phyloP scores from a whole-genome alignment of 192 early-diverging fungal species.

The Coemansia sp. region DNA sequence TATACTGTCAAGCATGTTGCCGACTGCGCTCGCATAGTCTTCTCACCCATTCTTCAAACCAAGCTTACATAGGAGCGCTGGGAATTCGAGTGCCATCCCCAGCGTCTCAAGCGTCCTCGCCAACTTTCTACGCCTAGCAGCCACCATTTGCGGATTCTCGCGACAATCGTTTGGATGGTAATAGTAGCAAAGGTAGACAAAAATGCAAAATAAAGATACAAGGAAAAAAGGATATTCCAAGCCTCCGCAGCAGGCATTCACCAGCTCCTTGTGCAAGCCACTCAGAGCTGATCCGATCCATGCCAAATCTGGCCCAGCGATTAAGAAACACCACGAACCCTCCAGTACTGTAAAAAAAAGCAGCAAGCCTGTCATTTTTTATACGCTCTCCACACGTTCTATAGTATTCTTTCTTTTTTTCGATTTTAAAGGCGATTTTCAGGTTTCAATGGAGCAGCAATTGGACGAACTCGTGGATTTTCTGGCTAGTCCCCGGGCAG shows the following conservation, averaged over 20 bases:
- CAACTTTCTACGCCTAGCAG: background rate
- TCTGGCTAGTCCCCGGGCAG: slow-evolving; percentile 67
- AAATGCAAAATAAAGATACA: background rate
- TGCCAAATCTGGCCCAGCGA: background rate
- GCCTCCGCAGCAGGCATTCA: too few species aligned
- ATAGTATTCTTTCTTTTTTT: background rate
- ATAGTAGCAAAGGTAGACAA: background rate
- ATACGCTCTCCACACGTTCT: background rate
- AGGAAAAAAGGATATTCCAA: too few species aligned
- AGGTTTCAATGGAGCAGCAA: slow-evolving; percentile 40
- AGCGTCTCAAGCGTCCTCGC: background rate
- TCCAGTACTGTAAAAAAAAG: background rate
- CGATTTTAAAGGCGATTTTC: background rate
- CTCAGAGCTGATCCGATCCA: background rate
- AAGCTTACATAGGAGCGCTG: background rate
- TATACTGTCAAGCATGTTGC: background rate
- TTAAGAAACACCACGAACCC: background rate
- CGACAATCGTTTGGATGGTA: background rate
- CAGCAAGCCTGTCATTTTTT: too few species aligned
- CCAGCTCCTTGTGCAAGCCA: too few species aligned
- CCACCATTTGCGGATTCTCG: background rate
- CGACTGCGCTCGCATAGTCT: background rate
- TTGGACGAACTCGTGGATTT: slow-evolving; percentile 68
- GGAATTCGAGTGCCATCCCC: background rate
- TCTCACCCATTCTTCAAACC: background rate